phyloP scores from a whole-genome alignment of 2,329 filamentous ascomycete species.

The Cladophialophora exuberans region DNA sequence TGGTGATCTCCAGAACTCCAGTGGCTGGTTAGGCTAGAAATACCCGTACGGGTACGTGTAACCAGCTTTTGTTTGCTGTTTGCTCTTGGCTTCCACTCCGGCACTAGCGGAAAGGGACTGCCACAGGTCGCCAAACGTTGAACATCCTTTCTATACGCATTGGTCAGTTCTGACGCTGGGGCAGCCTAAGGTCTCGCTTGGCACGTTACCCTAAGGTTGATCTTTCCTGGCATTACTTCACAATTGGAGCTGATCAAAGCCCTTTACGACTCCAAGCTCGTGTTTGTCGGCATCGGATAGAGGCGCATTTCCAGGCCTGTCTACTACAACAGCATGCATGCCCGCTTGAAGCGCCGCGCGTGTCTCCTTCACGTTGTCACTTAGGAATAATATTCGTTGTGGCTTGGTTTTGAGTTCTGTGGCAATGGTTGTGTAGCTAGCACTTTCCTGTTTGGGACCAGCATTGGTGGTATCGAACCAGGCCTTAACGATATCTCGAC shows the following conservation, averaged over 20 bases:
- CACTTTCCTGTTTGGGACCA: conserved; percentile 24
- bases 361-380: conserved; percentile 30
- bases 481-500: conserved; percentile 7
- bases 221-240: background rate
- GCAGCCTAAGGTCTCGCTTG: no score
- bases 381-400: conserved; percentile 27
- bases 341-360: conserved; percentile 24
- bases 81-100: no score
- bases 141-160: no score
- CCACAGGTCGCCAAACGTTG: no score
- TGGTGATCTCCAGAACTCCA: no score
- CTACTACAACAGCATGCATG: conserved; percentile 25
- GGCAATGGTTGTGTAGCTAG: conserved; percentile 28
- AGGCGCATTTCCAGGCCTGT: conserved; percentile 27
- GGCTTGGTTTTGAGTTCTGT: conserved; percentile 12
- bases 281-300: conserved; percentile 19
- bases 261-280: conserved; percentile 20
- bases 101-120: no score
- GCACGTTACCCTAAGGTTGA: background rate
- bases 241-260: conserved; percentile 25
- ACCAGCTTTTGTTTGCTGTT: no score
- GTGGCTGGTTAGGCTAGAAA: no score
- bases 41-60: no score
- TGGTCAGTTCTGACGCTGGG: no score
- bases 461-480: conserved; percentile 33